Evolutionary conservation across 352 stramenopile species (phyloP), one percentile per base, ranked within the genome.

Genomic region (Phytophthora rubi): DNA sequence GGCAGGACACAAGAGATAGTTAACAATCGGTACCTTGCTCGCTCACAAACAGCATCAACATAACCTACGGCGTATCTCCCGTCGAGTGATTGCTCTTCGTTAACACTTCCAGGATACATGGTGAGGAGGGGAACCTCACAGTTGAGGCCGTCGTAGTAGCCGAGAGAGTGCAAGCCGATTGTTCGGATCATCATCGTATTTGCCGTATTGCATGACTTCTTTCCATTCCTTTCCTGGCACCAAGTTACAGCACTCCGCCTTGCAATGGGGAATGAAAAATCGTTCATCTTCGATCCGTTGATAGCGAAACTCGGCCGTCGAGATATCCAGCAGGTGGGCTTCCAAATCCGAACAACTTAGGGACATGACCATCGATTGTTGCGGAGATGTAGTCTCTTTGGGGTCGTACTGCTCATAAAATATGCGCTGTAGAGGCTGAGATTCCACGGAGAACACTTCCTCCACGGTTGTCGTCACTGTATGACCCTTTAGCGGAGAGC

Each of bases 41-140:
- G 4, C 12, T 21, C 39, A 62, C 55, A 62, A 30, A 52, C 7
- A 26, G 42, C 13, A 12, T 39, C 39, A 18, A 48, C 12, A 59
- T 15, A 33, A 32, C 16, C 32, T 42, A 62, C 23, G 37, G 42
- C 51, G 55, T 13, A 42, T 37, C 55, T 62, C 5, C 33, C 51
- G 39, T 42, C 39, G 35, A 62, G 52, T 23, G 55, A 52, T 62
- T n/a, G 35, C 33, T 53, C 28, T 42, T 62, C n/a, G 13, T 37
- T 16, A 16, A 53, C 23, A 23, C 21, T 13, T 62, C 39, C 55
- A 26, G 35, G 35, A 10, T 53, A 18, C 35, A 62, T 37, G 39
- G 39, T 52, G 39, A 62, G 15, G 55, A 62, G 49, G 23, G 54
- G 54, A 51, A 61, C 12, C 18, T 51, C 54, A 15, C 44, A 37